Evolutionary conservation across 106 monocot species (phyloP), one percentile per base, ranked within the genome.

Genomic region (Dendrobium officinale): DNA sequence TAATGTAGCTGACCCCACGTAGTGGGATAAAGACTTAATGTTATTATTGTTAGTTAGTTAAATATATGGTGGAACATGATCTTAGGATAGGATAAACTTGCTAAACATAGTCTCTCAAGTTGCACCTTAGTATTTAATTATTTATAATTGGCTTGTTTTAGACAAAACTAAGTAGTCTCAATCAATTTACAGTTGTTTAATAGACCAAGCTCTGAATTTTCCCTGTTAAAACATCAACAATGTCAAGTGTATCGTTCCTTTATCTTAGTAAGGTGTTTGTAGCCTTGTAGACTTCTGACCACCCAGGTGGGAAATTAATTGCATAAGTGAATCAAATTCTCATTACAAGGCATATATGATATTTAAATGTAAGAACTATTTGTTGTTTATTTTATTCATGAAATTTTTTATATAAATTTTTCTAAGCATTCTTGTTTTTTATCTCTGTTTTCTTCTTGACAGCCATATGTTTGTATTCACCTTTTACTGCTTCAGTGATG

Each of bases 401-500:
- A 55, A 64, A 67, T 42, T 20, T 8, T 82, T n/a, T 9, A 37
- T 72, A 13, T 11, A 11, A 22, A 5, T 56, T 48, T 77, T 70
- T 70, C 5, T 48, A 45, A 10, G 29, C 27, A 29, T 55, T 70
- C 11, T 59, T 55, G 4, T 0, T 42, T 67, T 75, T 81, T 11
- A 3, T 41, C 44, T 6, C 61, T 73, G 9, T 80, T 84, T 42
- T 49, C 6, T 54, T 55, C 67, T 81, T 77, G 68, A 37, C 87
- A 82, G 82, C 64, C 33, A 77, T 80, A 17, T 72, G 29, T 73
- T 55, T 82, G 55, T 16, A 74, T 47, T 47, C 74, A 55, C 87
- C 78, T 42, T 44, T 70, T 42, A 77, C 77, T 75, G 80, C 80
- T 0, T 73, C 88, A 31, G 83, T 85, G 48, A 79, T 79, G 18